phyloP scores from a whole-genome alignment of 495 filamentous ascomycete species.

The Pyrenula massariospora region DNA sequence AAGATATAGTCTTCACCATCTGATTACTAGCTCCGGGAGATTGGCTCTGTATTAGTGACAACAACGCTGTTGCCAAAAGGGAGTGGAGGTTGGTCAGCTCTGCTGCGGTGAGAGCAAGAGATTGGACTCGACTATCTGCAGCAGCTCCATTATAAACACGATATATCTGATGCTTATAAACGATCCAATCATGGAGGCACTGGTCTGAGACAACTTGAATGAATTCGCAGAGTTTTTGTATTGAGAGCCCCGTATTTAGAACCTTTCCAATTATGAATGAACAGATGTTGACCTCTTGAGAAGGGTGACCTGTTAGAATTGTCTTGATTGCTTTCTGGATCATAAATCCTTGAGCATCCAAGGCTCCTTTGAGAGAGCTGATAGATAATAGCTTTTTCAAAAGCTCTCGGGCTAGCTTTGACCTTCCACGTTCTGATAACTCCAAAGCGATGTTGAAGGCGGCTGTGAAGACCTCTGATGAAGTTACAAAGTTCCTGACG shows the following conservation, averaged over 20 bases:
- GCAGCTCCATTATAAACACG: not conserved
- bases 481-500: constrained; percentile 30
- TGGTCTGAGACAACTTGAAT: constrained; percentile 21
- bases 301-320: constrained; percentile 12
- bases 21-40: not conserved
- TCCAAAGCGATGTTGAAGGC: constrained; percentile 62
- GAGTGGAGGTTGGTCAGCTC: not conserved
- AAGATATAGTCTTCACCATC: not conserved
- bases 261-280: constrained; percentile 24
- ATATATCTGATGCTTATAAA: not conserved
- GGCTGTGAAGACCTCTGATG: constrained; percentile 37
- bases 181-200: not conserved
- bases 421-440: constrained; percentile 60
- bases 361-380: not conserved
- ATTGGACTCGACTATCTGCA: not conserved
- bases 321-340: constrained; percentile 1
- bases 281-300: constrained; percentile 11
- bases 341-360: not conserved
- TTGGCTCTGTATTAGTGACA: not conserved
- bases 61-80: not conserved
- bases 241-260: constrained; percentile 25
- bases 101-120: not conserved
- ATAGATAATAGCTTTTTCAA: constrained; percentile 39
- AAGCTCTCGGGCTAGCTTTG: constrained; percentile 65
- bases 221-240: constrained; percentile 28